Percentiles rank a stretch among this genome's conserved stretches.
Evolutionary conservation across 163 green algal species (phyloP).

Genomic region (Prototheca cutis): DNA sequence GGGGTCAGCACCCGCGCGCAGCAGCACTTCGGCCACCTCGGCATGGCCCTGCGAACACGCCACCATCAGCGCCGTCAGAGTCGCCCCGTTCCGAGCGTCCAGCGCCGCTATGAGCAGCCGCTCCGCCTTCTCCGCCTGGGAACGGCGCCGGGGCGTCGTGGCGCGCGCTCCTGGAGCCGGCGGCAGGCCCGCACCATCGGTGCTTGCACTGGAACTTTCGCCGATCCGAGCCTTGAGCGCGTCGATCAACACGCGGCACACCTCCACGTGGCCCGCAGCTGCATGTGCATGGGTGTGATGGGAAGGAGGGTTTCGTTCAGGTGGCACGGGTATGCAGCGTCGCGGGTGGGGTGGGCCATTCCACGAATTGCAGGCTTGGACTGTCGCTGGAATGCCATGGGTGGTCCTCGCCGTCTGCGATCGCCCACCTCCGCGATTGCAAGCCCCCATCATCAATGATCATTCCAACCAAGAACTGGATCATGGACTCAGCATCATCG

Average conservation of each 20-base stretch:
- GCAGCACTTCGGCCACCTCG: constrained; percentile 24
- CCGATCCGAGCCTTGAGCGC: constrained; percentile 7
- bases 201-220: background rate
- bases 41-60: constrained; percentile 35
- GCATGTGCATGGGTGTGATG: no score
- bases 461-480: no score
- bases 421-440: no score
- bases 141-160: background rate
- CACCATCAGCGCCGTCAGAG: constrained; percentile 44
- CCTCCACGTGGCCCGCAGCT: constrained; percentile 14
- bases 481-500: no score
- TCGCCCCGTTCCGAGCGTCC: constrained; percentile 23
- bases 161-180: background rate
- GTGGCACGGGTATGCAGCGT: no score
- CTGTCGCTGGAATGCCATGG: no score
- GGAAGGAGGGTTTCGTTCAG: no score
- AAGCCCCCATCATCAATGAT: no score
- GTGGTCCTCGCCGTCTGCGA: no score
- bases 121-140: constrained; percentile 7
- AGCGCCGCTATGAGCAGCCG: constrained; percentile 19
- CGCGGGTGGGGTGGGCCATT: no score
- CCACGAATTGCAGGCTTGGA: no score
- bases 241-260: constrained; percentile 21
- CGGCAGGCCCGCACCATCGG: background rate
- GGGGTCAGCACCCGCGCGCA: constrained; percentile 34